phyloP scores from a whole-genome alignment of 441 rosid species.

The Gossypium lobatum region DNA sequence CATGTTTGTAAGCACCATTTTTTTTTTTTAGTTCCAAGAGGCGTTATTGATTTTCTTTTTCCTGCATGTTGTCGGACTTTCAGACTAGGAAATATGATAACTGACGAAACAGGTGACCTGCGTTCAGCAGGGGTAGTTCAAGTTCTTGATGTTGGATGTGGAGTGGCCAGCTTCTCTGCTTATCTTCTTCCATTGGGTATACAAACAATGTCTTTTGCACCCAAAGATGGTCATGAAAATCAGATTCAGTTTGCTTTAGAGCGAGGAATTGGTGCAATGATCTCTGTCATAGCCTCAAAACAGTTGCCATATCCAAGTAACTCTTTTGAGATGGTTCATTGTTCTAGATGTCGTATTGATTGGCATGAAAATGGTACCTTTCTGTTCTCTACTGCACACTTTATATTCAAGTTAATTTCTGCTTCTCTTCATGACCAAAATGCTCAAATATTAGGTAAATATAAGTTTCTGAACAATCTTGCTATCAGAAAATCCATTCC shows the following conservation, averaged over 20 bases:
- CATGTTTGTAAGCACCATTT: background rate
- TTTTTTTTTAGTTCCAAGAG: background rate
- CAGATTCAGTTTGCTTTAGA: slow-evolving; percentile 98
- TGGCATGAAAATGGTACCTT: slow-evolving; percentile 86
- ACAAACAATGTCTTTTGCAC: slow-evolving; percentile 95
- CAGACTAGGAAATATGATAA: slow-evolving; percentile 83
- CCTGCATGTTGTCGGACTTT: slow-evolving; percentile 7
- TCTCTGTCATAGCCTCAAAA: slow-evolving; percentile 74
- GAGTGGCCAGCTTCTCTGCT: slow-evolving; percentile 96
- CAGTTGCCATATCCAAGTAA: slow-evolving; percentile 82
- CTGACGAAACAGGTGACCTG: slow-evolving; percentile 74
- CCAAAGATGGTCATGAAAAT: slow-evolving; percentile 89
- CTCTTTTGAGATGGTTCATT: slow-evolving; percentile 94
- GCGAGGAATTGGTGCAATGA: slow-evolving; percentile 88
- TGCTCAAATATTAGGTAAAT: background rate
- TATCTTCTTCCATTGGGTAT: slow-evolving; percentile 78
- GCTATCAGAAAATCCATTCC: background rate
- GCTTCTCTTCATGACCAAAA: background rate
- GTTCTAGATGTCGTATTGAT: slow-evolving; percentile 95
- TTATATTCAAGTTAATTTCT: background rate
- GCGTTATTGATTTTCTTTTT: background rate
- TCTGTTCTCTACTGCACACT: slow-evolving; percentile 14
- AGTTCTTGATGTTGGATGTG: slow-evolving; percentile 94
- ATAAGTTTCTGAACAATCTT: background rate
- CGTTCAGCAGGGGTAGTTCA: slow-evolving; percentile 79